Conservation (phyloP, 139 green algal species). For the Chlamydomonas asymmetrica region DNA sequence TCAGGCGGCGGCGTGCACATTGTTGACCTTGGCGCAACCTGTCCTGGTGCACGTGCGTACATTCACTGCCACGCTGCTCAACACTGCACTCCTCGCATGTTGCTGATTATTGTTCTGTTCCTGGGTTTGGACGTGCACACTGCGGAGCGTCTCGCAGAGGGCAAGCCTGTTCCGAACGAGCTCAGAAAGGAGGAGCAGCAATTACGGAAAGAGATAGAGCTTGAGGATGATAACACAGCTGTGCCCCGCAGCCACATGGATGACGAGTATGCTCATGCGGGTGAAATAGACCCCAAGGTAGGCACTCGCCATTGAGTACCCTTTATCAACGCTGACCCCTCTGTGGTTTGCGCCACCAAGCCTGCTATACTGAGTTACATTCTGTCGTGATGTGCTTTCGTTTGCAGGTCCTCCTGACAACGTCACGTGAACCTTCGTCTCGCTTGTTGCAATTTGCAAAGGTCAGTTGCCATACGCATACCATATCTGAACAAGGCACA, state of each 20-base stretch:
- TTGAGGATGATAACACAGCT: conserved; percentile 97
- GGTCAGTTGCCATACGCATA: no score
- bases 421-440: conserved; percentile 86
- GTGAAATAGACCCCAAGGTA: conserved; percentile 88
- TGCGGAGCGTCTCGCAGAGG: conserved; percentile 72
- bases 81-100: neutral
- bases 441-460: conserved; percentile 95
- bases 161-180: conserved; percentile 96
- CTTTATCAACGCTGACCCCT: no score
- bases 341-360: no score
- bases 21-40: no score
- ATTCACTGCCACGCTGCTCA: neutral
- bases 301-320: no score
- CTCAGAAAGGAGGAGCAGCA: conserved; percentile 76
- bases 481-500: no score
- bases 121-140: neutral
- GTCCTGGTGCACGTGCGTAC: neutral
- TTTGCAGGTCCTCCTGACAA: conserved; percentile 93
- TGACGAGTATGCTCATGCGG: conserved; percentile 95
- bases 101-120: neutral
- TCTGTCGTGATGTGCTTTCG: no score
- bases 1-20: no score
- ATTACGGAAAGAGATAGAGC: conserved; percentile 81
- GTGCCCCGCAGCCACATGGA: conserved; percentile 86
- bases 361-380: no score